Evolutionary conservation across 345 rosid genomes (phyloP).

Genomic region (Rhodamnia rubescens): DNA sequence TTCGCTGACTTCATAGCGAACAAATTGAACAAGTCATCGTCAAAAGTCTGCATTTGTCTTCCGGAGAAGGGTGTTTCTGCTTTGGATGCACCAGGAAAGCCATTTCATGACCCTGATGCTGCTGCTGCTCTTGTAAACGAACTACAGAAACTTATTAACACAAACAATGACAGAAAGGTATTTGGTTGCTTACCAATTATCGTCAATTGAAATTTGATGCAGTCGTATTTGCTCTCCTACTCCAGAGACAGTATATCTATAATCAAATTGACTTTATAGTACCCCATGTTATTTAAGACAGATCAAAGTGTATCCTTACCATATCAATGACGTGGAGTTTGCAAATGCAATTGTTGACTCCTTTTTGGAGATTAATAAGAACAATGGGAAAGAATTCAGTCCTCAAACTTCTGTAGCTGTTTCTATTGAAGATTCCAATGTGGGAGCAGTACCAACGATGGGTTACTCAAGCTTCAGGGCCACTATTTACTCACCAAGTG

Average conservation of each 20-base stretch:
- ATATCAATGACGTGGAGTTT: conserved; percentile 81
- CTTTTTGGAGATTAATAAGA: conserved; percentile 49
- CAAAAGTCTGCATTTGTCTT: conserved; percentile 56
- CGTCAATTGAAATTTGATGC: not conserved
- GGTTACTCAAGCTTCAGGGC: conserved; percentile 20
- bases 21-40: conserved; percentile 61
- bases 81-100: conserved; percentile 64
- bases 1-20: conserved; percentile 73
- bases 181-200: not conserved
- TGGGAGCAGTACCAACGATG: conserved; percentile 8
- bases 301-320: conserved; percentile 53
- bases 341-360: conserved; percentile 69
- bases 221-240: not conserved
- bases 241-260: not conserved
- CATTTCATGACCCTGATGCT: conserved; percentile 82
- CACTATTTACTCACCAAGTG: conserved; percentile 45
- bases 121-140: conserved; percentile 49
- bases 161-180: conserved; percentile 58
- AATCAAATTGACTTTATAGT: not conserved
- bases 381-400: conserved; percentile 11
- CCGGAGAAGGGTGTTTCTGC: conserved; percentile 81
- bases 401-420: conserved; percentile 9
- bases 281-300: conserved; percentile 2
- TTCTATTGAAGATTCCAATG: conserved; percentile 13
- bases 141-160: conserved; percentile 43